These are phyloP conservation scores for Microdochium nivale DNA, from an alignment of 2,329 filamentous ascomycete species.

Conservation along the genomic window DNA sequence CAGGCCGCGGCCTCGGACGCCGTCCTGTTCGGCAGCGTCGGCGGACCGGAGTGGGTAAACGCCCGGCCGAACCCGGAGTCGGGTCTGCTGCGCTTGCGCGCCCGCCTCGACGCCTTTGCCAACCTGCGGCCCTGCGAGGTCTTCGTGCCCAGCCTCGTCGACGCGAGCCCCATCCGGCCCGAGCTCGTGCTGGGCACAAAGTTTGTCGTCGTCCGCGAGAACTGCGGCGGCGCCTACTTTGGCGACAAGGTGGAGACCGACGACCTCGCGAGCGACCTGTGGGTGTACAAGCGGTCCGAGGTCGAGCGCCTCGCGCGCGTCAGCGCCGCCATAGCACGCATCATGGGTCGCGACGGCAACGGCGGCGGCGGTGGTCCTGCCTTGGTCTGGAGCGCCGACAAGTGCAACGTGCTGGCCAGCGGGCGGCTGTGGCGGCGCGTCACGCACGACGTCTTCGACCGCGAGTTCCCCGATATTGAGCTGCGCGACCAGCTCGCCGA, in stretches of 20 bases:
- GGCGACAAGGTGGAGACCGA: conserved; percentile 34
- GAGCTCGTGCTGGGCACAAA: conserved; percentile 34
- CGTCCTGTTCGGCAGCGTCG: conserved; percentile 37
- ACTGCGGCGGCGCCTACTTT: conserved; percentile 41
- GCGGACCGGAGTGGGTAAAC: conserved; percentile 36
- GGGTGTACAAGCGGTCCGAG: conserved; percentile 34
- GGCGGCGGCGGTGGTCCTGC: conserved; percentile 22
- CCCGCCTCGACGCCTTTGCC: conserved; percentile 35
- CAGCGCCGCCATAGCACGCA: conserved; percentile 31
- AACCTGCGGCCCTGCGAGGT: conserved; percentile 40
- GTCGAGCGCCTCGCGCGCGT: conserved; percentile 38
- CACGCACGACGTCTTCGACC: conserved; percentile 28
- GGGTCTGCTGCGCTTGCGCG: conserved; percentile 31
- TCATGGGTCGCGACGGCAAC: conserved; percentile 15
- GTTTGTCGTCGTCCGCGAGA: conserved; percentile 40
- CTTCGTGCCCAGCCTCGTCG: conserved; percentile 25
- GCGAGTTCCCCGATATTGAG: conserved; percentile 32
- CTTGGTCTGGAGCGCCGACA: conserved; percentile 38
- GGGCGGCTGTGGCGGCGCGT: conserved; percentile 38
- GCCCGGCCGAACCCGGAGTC: conserved; percentile 32
- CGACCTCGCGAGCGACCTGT: conserved; percentile 36
- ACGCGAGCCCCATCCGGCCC: conserved; percentile 33
- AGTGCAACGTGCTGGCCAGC: conserved; percentile 43
- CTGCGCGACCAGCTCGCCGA: conserved; percentile 37
- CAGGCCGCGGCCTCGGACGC: conserved; percentile 31